Percentiles rank a stretch among this genome's conserved stretches.
Conservation (phyloP, 176 grass and related monocot species). For the Phoenix roebelenii region DNA sequence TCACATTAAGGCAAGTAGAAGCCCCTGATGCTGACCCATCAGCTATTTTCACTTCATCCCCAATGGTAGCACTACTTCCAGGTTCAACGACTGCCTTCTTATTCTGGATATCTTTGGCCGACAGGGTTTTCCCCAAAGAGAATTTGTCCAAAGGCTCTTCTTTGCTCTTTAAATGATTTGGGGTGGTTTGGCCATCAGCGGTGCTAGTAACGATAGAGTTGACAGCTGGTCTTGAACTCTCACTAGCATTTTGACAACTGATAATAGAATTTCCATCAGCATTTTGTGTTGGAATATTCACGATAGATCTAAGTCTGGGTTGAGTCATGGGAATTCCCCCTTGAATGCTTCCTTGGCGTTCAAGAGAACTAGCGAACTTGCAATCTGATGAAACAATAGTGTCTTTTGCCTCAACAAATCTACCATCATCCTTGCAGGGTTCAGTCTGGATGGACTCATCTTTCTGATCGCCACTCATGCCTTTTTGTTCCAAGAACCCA, state of each 20-base stretch:
- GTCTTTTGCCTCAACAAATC: constrained; percentile 2
- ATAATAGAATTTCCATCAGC: constrained; percentile 27
- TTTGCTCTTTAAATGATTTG: not conserved
- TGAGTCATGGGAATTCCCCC: constrained; percentile 11
- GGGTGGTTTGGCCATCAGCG: not conserved
- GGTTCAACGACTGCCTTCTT: not conserved
- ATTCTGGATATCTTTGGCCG: not conserved
- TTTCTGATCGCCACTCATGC: constrained; percentile 16
- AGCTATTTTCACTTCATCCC: not conserved
- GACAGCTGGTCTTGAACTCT: constrained; percentile 24
- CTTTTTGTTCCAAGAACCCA: constrained; percentile 12
- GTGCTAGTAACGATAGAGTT: not conserved
- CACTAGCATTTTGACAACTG: not conserved
- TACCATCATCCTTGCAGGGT: not conserved
- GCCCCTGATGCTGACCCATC: not conserved
- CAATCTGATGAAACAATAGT: not conserved
- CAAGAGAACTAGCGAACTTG: constrained; percentile 13
- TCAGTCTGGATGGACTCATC: constrained; percentile 5
- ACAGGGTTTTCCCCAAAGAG: not conserved
- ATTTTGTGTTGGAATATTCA: constrained; percentile 40
- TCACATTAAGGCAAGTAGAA: not conserved
- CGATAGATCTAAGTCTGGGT: constrained; percentile 60
- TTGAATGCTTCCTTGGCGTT: constrained; percentile 23
- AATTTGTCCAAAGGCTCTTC: constrained; percentile 1
- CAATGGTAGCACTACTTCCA: no score